A percentile compares a stretch with the other conserved stretches of the same genome.
Conservation (phyloP, 148 eudicot species). For the Pharnaceum exiguum region DNA sequence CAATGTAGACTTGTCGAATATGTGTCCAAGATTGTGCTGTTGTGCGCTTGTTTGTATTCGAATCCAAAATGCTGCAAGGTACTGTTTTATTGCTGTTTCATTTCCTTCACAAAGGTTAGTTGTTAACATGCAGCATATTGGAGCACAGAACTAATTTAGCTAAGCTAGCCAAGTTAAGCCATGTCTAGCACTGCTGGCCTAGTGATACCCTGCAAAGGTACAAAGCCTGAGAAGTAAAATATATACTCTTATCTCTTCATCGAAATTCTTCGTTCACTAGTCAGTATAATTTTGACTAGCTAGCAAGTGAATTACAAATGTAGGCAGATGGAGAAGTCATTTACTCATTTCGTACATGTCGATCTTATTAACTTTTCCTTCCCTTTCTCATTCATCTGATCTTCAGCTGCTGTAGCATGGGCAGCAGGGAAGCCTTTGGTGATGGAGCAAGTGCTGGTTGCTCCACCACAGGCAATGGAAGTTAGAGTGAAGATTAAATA, state of each 20-base stretch:
- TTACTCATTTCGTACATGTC: neutral
- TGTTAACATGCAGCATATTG: neutral
- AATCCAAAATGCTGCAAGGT: too few species aligned
- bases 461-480: conserved; percentile 41
- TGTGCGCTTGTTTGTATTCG: too few species aligned
- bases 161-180: neutral
- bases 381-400: neutral
- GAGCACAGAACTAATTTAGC: neutral
- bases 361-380: neutral
- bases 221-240: neutral
- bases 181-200: conserved; percentile 33
- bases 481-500: conserved; percentile 38
- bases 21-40: too few species aligned
- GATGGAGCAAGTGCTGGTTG: conserved; percentile 37
- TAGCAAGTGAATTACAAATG: too few species aligned
- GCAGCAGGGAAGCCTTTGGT: conserved; percentile 44
- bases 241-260: neutral
- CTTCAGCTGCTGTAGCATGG: conserved; percentile 38
- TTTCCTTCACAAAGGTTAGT: too few species aligned
- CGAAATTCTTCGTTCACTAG: neutral
- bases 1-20: too few species aligned
- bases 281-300: neutral
- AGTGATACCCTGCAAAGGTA: conserved; percentile 40
- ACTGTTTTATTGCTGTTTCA: too few species aligned
- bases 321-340: too few species aligned